Conservation (phyloP, 495 filamentous ascomycete genomes). For the Ascodesmis nigricans region DNA sequence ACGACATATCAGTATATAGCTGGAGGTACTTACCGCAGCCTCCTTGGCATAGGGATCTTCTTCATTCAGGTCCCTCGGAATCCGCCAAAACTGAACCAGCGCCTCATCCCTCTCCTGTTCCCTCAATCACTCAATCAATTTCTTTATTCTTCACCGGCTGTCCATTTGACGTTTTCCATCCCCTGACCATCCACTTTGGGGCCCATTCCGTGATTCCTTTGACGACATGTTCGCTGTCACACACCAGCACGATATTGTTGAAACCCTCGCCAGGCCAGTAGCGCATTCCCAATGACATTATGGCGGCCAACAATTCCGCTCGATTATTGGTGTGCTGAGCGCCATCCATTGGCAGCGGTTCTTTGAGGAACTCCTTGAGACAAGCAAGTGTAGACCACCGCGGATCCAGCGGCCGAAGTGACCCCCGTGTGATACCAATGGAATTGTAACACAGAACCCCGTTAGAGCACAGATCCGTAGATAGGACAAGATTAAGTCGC, state of each 20-base stretch:
- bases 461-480: too few relatives aligned
- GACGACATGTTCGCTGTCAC: slow-evolving; percentile 1
- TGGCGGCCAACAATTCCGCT: background rate
- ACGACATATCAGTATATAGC: too few relatives aligned
- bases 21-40: too few relatives aligned
- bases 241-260: background rate
- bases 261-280: background rate
- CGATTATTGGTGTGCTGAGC: background rate
- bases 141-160: background rate
- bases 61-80: slow-evolving; percentile 1
- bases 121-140: background rate
- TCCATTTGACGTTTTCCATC: background rate
- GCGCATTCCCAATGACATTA: background rate
- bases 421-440: too few relatives aligned
- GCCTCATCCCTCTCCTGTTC: background rate
- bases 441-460: too few relatives aligned
- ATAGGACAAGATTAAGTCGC: too few relatives aligned
- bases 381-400: background rate
- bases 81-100: background rate
- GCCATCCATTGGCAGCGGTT: background rate
- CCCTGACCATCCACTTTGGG: background rate
- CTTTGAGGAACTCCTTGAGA: too few relatives aligned
- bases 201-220: background rate
- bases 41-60: background rate
- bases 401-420: too few relatives aligned